phyloP scores from a whole-genome alignment of 371 early-diverging fungal genomes.

The Mortierella sp. region DNA sequence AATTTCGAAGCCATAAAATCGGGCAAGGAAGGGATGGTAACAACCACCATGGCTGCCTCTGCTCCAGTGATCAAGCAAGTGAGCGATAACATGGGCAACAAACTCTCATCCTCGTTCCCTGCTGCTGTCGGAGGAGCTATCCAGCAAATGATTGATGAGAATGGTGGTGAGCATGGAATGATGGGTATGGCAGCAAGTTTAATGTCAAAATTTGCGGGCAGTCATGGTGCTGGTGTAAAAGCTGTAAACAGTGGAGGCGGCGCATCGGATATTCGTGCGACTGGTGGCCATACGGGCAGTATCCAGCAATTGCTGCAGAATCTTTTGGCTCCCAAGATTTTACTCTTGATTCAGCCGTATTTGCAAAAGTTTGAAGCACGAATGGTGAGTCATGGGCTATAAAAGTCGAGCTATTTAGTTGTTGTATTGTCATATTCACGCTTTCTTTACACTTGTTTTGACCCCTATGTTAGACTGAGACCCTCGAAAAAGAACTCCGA shows the following conservation, averaged over 20 bases:
- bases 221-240: not conserved
- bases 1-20: conserved; percentile 42
- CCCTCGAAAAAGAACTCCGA: conserved; percentile 47
- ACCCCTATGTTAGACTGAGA: conserved; percentile 14
- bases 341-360: conserved; percentile 37
- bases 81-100: conserved; percentile 45
- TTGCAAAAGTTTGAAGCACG: conserved; percentile 46
- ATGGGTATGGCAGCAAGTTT: conserved; percentile 49
- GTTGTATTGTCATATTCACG: not conserved
- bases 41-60: conserved; percentile 39
- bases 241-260: conserved; percentile 6
- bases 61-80: conserved; percentile 51
- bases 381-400: conserved; percentile 34
- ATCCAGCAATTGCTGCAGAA: conserved; percentile 45
- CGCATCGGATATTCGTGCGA: conserved; percentile 6
- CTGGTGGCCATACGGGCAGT: conserved; percentile 19
- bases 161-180: conserved; percentile 23
- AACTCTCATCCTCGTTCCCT: conserved; percentile 37
- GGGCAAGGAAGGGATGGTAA: conserved; percentile 51
- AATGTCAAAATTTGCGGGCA: conserved; percentile 31
- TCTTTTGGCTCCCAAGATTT: conserved; percentile 43
- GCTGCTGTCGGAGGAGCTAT: conserved; percentile 38
- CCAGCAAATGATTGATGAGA: conserved; percentile 39
- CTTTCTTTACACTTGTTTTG: not conserved
- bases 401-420: not conserved